A percentile compares a stretch with the other conserved stretches of the same genome.
Evolutionary conservation across 305 asterid species (phyloP).

Genomic region (Fraxinus latifolia): DNA sequence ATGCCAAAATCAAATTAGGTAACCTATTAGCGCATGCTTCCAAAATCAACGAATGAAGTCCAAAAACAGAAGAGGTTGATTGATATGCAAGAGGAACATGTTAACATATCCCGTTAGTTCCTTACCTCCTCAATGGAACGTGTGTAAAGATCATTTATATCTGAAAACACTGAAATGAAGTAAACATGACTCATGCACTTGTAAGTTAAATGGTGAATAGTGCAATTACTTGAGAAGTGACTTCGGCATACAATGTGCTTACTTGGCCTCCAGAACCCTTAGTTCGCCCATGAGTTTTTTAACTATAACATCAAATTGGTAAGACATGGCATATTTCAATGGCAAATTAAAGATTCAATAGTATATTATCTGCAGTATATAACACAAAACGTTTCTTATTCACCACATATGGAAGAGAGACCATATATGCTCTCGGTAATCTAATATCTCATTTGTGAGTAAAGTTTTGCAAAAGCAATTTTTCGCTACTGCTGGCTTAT

Average conservation of each 20-base stretch:
- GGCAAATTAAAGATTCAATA: background rate
- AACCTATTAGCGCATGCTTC: background rate
- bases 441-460: background rate
- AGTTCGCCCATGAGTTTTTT: background rate
- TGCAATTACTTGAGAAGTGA: background rate
- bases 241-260: background rate
- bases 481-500: background rate
- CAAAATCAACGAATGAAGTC: background rate
- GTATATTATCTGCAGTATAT: background rate
- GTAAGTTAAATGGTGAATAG: background rate
- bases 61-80: background rate
- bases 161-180: background rate
- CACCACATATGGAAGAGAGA: background rate
- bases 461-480: background rate
- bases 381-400: background rate
- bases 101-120: background rate
- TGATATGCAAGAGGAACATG: background rate
- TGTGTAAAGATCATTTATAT: background rate
- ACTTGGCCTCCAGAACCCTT: background rate
- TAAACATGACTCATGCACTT: background rate
- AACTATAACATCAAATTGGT: background rate
- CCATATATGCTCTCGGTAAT: background rate
- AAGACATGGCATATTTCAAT: background rate
- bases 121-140: background rate
- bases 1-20: background rate